Base-by-base conservation (phyloP, 75 land plant genomes). In the Cupressus sempervirens region DNA sequence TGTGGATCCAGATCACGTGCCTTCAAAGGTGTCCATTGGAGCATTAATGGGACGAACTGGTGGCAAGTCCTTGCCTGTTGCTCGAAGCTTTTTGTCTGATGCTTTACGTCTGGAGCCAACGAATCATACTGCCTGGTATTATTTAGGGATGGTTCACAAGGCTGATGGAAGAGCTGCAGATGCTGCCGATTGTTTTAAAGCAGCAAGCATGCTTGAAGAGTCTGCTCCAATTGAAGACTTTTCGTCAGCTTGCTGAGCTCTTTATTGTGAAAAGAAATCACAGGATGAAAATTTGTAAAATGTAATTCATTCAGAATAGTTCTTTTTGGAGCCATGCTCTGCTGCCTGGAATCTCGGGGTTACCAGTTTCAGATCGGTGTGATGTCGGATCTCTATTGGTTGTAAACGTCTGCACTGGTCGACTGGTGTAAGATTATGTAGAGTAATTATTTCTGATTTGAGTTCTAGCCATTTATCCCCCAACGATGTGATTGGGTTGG, bases 171-270 rank as follows among this genome's bases (percentile, higher is more conserved):
- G 94, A 20, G 79, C 89, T 58, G 67, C 84, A 73, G 98, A 97
- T 86, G 98, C 99, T 35, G 90, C 90, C 48, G 96, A 94, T 76
- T 91, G 99, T 86, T 92, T 96, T 84, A 96, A 96, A 70, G 98
- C 99, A 13, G 99, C 99, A 18, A 82, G 86, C 62, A 86, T 96
- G 90, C 92, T 94, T 56, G 96, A 93, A 85, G 97, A 97, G 80
- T 97, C 95, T 26, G 93, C 91, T 56, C 98, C 99, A 20, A 82
- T 96, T 16, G 99, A 97, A 82, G 88, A 92, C 84, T 97, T 92
- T 68, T 79, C 81, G 45, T 79, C 81, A 45, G 81, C 81, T 79
- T 79, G 81, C 2, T 41, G n/a, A 79, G 30, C 52, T 79, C 81
- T 79, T 50, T 79, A 45, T 79, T 43, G 14, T 45, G 50, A 43